phyloP scores from a whole-genome alignment of 306 rosid genomes.

The Dalbergia cochinchinensis region DNA sequence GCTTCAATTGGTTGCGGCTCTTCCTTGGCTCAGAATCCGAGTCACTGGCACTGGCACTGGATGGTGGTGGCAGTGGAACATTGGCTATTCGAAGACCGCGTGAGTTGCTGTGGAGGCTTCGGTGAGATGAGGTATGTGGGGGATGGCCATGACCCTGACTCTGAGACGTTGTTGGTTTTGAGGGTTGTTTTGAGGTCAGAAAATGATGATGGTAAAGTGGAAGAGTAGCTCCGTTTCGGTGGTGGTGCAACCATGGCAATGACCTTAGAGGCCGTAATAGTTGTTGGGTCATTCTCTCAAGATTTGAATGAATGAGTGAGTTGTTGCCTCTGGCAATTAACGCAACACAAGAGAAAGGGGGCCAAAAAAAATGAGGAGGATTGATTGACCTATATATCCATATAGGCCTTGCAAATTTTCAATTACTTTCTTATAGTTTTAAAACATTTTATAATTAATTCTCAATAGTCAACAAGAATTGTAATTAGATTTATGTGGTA shows the following conservation, averaged over 20 bases:
- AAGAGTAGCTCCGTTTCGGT: constrained; percentile 23
- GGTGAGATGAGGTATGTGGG: constrained; percentile 53
- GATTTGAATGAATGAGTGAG: too few species aligned
- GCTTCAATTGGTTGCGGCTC: constrained; percentile 89
- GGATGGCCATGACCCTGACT: constrained; percentile 21
- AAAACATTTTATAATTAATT: too few species aligned
- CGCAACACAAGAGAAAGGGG: too few species aligned
- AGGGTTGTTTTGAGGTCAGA: constrained; percentile 30
- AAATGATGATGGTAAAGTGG: constrained; percentile 41
- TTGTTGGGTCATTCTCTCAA: constrained; percentile 45
- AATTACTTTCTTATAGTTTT: too few species aligned
- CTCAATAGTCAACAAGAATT: too few species aligned
- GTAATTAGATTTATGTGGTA: too few species aligned
- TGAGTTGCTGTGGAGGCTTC: constrained; percentile 47
- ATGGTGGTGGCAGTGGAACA: constrained; percentile 37
- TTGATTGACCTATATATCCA: too few species aligned
- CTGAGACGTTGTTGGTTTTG: constrained; percentile 29
- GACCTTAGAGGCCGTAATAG: constrained; percentile 66
- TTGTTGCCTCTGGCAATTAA: too few species aligned
- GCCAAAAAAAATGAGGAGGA: too few species aligned
- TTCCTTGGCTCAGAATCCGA: constrained; percentile 53
- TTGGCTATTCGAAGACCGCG: constrained; percentile 57
- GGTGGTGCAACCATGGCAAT: constrained; percentile 58
- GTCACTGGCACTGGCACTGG: background rate
- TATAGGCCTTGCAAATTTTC: too few species aligned